phyloP scores from a whole-genome alignment of 306 rosid species.

The Styphnolobium japonicum region DNA sequence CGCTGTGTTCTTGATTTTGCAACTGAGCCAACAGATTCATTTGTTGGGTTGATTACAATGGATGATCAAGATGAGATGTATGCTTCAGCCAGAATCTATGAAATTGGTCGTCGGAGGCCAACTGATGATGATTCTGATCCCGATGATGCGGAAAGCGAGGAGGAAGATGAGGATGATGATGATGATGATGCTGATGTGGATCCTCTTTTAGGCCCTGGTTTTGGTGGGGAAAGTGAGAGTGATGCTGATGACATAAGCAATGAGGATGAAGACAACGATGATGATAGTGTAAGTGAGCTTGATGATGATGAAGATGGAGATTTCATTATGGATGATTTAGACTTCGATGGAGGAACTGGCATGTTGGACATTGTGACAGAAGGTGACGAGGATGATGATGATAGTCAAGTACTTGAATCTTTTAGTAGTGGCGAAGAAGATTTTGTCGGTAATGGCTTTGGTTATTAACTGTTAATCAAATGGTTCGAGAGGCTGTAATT shows the following conservation, averaged over 20 bases:
- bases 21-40: slow-evolving; percentile 87
- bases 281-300: slow-evolving; percentile 63
- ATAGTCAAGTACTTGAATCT: slow-evolving; percentile 57
- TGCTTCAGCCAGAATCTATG: slow-evolving; percentile 85
- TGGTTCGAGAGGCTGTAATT: slow-evolving; percentile 52
- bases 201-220: slow-evolving; percentile 71
- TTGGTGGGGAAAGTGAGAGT: slow-evolving; percentile 76
- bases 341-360: slow-evolving; percentile 64
- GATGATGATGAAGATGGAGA: slow-evolving; percentile 79
- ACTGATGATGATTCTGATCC: slow-evolving; percentile 98
- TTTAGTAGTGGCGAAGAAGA: slow-evolving; percentile 80
- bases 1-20: slow-evolving; percentile 98
- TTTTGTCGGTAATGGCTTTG: slow-evolving; percentile 56
- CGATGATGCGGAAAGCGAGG: slow-evolving; percentile 92
- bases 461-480: slow-evolving; percentile 45
- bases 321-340: slow-evolving; percentile 62
- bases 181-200: slow-evolving; percentile 51
- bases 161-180: slow-evolving; percentile 85
- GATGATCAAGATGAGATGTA: slow-evolving; percentile 95
- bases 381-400: slow-evolving; percentile 81
- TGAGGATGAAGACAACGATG: too few relatives aligned
- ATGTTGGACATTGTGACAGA: slow-evolving; percentile 67
- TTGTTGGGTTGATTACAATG: slow-evolving; percentile 89
- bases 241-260: slow-evolving; percentile 78
- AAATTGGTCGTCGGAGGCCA: slow-evolving; percentile 91